Percentiles rank a stretch among this genome's conserved stretches.
Evolutionary conservation across 2,329 filamentous ascomycete species (phyloP).

Genomic region (Beauveria asiatica): DNA sequence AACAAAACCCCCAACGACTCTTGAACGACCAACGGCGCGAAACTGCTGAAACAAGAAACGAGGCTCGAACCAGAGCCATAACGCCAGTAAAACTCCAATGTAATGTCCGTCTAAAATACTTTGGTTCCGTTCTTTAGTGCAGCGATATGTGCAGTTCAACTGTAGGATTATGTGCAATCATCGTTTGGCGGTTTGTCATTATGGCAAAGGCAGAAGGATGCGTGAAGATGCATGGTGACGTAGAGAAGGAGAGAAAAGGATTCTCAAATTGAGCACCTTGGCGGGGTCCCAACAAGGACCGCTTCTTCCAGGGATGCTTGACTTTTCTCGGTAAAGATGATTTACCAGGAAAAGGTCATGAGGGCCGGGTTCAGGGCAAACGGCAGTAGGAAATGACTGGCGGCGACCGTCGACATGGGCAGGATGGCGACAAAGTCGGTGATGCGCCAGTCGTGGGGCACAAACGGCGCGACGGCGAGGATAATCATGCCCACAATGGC

Average conservation of each 20-base stretch:
- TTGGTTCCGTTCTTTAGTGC: neutral
- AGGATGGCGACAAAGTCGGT: constrained; percentile 67
- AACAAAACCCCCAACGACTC: neutral
- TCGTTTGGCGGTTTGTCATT: neutral
- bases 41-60: neutral
- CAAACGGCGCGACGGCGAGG: constrained; percentile 52
- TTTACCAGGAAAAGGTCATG: constrained; percentile 71
- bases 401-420: constrained; percentile 64
- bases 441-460: constrained; percentile 59
- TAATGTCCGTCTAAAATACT: neutral
- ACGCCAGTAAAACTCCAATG: neutral
- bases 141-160: neutral
- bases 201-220: neutral
- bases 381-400: constrained; percentile 61
- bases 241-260: too few relatives aligned
- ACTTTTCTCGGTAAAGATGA: neutral
- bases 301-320: neutral
- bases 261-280: neutral
- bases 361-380: constrained; percentile 69
- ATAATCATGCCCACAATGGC: constrained; percentile 56
- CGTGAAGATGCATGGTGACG: neutral
- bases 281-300: neutral
- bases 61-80: neutral
- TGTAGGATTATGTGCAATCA: neutral
- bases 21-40: neutral